Conservation (phyloP, 2,329 filamentous ascomycete genomes). For the Hansfordia pulvinata region DNA sequence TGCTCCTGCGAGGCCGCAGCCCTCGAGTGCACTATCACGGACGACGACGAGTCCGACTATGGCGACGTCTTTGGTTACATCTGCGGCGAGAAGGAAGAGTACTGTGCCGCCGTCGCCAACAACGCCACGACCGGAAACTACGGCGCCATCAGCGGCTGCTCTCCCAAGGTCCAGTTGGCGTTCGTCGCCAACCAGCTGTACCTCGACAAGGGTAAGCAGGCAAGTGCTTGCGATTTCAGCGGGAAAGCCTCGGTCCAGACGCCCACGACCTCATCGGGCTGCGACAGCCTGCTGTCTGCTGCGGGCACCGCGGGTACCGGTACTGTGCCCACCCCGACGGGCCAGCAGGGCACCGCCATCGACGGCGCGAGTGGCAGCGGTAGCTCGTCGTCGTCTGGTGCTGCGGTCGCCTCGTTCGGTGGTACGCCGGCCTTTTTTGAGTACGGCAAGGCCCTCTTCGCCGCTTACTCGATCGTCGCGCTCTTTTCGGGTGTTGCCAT, state of each 20-base stretch:
- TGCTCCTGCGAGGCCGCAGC: constrained; percentile 78
- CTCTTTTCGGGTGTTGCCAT: neutral
- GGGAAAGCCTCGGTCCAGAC: constrained; percentile 46
- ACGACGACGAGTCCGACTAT: constrained; percentile 39
- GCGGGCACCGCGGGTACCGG: constrained; percentile 50
- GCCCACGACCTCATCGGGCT: constrained; percentile 32
- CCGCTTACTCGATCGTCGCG: neutral
- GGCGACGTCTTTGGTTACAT: constrained; percentile 60
- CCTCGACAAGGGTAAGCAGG: constrained; percentile 33
- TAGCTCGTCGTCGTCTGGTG: constrained; percentile 9
- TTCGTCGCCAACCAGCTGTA: constrained; percentile 67
- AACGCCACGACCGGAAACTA: constrained; percentile 57
- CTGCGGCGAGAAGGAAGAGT: constrained; percentile 42
- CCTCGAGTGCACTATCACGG: constrained; percentile 55
- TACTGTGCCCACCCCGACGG: constrained; percentile 32
- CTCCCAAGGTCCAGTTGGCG: constrained; percentile 53
- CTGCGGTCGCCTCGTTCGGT: constrained; percentile 15
- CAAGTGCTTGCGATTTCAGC: constrained; percentile 56
- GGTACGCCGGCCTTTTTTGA: neutral
- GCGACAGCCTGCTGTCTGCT: constrained; percentile 43
- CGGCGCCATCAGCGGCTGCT: constrained; percentile 70
- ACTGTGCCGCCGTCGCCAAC: constrained; percentile 55
- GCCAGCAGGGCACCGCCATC: constrained; percentile 19
- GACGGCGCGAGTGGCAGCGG: constrained; percentile 12
- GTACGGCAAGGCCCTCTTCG: neutral